Evolutionary conservation across 352 stramenopile species (phyloP), one percentile per base, ranked within the genome.

Genomic region (Phytophthora megakarya): DNA sequence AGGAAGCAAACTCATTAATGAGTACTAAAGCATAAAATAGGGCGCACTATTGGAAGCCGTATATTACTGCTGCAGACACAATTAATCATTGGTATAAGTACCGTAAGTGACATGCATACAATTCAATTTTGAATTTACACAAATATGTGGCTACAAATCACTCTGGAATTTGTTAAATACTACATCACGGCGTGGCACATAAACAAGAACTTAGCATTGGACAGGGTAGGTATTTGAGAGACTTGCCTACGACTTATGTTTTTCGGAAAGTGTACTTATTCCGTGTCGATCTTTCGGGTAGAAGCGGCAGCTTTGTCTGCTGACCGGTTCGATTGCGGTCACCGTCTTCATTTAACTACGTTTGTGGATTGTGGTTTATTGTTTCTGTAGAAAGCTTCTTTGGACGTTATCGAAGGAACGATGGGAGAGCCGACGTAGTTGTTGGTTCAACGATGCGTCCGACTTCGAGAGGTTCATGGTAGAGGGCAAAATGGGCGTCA

Each of bases 371-470:
- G 30, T 35, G 8, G 10, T 35, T 7, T 7, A 15, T 35, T 11
- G 10, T 35, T 15, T 35, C 30, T 35, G 30, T 35, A 35, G 30
- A 11, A 3, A 15, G 10, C 30, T 35, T 7, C 30, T 35, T 35
- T 35, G 30, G 30, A 3, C 13, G 30, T 15, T 15, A 11, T 7
- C 30, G 30, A 35, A 35, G 10, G 30, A 35, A 35, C 30, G 30
- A 44, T 7, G 42, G 53, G 6, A 61, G 53, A 21, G 53, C 28
- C 2, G 21, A n/a, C 5, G 30, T 3, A 37, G 53, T 19, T 1
- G 53, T 52, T 44, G 42, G 53, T 26, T 61, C 53, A 18, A 53
- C 53, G n/a, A 53, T 33, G 26, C 6, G 15, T 3, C 21, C 43
- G 12, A 4, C 32, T n/a, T 51, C 28, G 12, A 22, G 13, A 3